Evolutionary conservation across 164 flowering plant genomes (phyloP).

Genomic region (Tinospora cordifolia): DNA sequence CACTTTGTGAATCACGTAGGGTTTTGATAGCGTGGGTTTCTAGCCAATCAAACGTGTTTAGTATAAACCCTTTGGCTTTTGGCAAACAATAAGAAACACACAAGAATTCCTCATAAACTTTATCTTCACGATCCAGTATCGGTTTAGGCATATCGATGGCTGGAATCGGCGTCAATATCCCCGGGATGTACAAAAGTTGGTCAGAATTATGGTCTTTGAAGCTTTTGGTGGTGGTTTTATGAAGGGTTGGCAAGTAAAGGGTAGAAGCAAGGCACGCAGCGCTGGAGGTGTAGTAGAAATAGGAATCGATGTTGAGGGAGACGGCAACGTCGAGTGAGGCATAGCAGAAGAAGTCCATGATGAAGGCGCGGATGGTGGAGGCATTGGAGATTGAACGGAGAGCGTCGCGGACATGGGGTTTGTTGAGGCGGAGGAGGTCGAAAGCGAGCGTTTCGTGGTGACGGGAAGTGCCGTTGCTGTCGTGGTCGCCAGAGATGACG

Average conservation of each 20-base stretch:
- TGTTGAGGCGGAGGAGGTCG: constrained; percentile 22
- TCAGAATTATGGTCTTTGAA: constrained; percentile 8
- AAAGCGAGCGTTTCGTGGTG: constrained; percentile 14
- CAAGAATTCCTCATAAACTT: constrained; percentile 11
- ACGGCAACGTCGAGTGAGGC: constrained; percentile 16
- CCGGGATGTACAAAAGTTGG: constrained; percentile 14
- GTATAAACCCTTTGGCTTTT: constrained; percentile 20
- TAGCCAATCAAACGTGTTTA: constrained; percentile 27
- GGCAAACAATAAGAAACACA: background rate
- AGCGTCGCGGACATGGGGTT: constrained; percentile 20
- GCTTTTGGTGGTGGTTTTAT: constrained; percentile 3
- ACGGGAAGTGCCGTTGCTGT: constrained; percentile 12
- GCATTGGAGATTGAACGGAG: constrained; percentile 20
- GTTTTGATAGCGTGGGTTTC: constrained; percentile 19
- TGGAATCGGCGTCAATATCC: constrained; percentile 13
- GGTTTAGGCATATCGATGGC: constrained; percentile 17
- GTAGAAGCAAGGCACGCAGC: constrained; percentile 9
- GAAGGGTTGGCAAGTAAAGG: constrained; percentile 17
- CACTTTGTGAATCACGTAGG: constrained; percentile 9
- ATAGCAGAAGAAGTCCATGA: constrained; percentile 33
- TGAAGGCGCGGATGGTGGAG: constrained; percentile 19
- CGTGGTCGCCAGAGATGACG: background rate
- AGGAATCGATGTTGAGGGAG: constrained; percentile 21
- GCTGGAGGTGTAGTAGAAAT: constrained; percentile 21
- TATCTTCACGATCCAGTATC: constrained; percentile 12